Evolutionary conservation across 2,329 filamentous ascomycete genomes (phyloP).

Genomic region (Ilyonectria robusta): DNA sequence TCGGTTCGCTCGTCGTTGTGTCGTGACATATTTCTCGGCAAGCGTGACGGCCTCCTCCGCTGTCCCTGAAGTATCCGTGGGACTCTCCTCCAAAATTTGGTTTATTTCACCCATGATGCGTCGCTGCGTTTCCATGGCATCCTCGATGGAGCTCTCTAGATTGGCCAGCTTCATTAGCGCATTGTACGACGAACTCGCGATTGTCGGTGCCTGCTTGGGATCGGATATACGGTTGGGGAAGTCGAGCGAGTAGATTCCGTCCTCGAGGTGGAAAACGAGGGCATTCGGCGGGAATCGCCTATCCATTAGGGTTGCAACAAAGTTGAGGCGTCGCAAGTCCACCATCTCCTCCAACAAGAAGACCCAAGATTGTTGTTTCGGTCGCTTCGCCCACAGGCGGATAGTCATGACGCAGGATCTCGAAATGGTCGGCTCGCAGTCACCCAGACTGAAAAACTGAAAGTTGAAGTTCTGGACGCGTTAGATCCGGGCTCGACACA

Average conservation of each 20-base stretch:
- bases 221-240: conserved; percentile 67
- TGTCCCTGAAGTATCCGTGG: conserved; percentile 60
- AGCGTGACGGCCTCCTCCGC: conserved; percentile 65
- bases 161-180: conserved; percentile 90
- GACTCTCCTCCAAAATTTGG: conserved; percentile 61
- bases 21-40: conserved; percentile 68
- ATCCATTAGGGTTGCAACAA: conserved; percentile 79
- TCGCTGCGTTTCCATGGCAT: conserved; percentile 84
- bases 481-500: conserved; percentile 11
- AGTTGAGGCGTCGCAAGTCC: conserved; percentile 81
- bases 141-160: conserved; percentile 90
- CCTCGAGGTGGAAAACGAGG: conserved; percentile 86
- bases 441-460: conserved; percentile 82
- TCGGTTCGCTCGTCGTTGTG: conserved; percentile 77
- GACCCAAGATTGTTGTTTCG: conserved; percentile 64
- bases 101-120: conserved; percentile 85
- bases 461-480: conserved; percentile 83
- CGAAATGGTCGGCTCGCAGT: conserved; percentile 74
- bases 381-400: conserved; percentile 80
- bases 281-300: conserved; percentile 86
- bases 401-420: conserved; percentile 76
- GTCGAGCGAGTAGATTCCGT: conserved; percentile 89
- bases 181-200: conserved; percentile 85
- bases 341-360: conserved; percentile 81
- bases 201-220: conserved; percentile 65